Conservation (phyloP, 2,329 filamentous ascomycete genomes). For the Hypocreales sp. region DNA sequence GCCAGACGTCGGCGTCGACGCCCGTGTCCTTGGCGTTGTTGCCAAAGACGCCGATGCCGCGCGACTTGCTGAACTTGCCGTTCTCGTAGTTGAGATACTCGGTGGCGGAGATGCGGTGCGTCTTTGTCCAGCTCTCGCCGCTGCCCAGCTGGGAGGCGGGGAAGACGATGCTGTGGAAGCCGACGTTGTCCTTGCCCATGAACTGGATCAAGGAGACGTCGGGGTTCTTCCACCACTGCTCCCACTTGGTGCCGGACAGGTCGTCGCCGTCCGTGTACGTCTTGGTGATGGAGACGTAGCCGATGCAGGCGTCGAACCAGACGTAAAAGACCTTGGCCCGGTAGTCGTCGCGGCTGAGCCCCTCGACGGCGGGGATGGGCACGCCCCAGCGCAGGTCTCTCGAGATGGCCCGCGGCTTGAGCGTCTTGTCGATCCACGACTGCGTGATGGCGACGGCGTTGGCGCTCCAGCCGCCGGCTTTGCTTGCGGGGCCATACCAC, state of each 20-base stretch:
- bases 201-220: conserved; percentile 86
- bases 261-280: conserved; percentile 72
- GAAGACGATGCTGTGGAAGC: conserved; percentile 74
- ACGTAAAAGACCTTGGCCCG: conserved; percentile 70
- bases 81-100: conserved; percentile 78
- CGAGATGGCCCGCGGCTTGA: conserved; percentile 79
- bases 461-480: conserved; percentile 42
- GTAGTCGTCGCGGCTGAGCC: too few species aligned
- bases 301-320: conserved; percentile 86
- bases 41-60: conserved; percentile 81
- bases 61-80: conserved; percentile 86
- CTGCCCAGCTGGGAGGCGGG: conserved; percentile 78
- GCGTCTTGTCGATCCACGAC: conserved; percentile 68
- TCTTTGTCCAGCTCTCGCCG: conserved; percentile 72
- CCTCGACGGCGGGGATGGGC: conserved; percentile 31
- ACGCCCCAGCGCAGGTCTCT: conserved; percentile 85
- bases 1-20: conserved; percentile 75
- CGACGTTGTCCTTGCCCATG: conserved; percentile 64
- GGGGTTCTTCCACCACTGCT: conserved; percentile 87
- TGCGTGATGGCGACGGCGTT: conserved; percentile 66
- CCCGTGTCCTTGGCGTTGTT: conserved; percentile 80
- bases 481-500: conserved; percentile 69
- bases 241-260: too few species aligned
- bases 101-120: conserved; percentile 76
- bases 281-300: conserved; percentile 88